Base-by-base conservation (phyloP, 169 alveolate species). In the Cystoisospora suis region DNA sequence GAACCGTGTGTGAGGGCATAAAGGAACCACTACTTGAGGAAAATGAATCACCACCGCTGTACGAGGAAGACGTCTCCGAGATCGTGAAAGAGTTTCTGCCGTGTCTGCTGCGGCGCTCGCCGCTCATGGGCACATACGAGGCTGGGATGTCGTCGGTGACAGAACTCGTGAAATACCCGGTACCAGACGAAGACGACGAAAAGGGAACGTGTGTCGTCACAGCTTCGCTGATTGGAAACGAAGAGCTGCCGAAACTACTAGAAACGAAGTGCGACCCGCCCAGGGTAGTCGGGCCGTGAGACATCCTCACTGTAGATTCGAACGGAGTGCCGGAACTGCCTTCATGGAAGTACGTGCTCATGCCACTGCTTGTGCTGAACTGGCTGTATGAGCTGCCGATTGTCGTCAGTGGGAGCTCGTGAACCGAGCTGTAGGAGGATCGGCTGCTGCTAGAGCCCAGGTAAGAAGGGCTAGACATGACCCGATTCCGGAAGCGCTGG, bases 361-460 rank as follows among this genome's bases (percentile, higher is more conserved):
- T 23, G 0, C 77, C 77, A 65, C 77, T 65, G 77, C 77, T 65
- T 44, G 77, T 32, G 77, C 77, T 44, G 15, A 65, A 65, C 1
- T 23, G n/a, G 9, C 45, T 23, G 77, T 65, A 65, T 5, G 77
- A 3, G n/a, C n/a, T n/a, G n/a, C n/a, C n/a, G n/a, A n/a, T n/a
- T n/a, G n/a, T n/a, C n/a, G n/a, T n/a, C n/a, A n/a, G n/a, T n/a
- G n/a, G n/a, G n/a, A n/a, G n/a, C n/a, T n/a, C n/a, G n/a, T n/a
- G n/a, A n/a, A n/a, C n/a, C n/a, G n/a, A n/a, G n/a, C n/a, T n/a
- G n/a, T n/a, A n/a, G n/a, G n/a, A n/a, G n/a, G n/a, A n/a, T n/a
- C n/a, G n/a, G n/a, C n/a, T n/a, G n/a, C n/a, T n/a, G n/a, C n/a
- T n/a, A n/a, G n/a, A n/a, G n/a, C n/a, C n/a, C n/a, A n/a, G n/a